phyloP scores from a whole-genome alignment of 306 rosid genomes.

The Canavalia ensiformis region DNA sequence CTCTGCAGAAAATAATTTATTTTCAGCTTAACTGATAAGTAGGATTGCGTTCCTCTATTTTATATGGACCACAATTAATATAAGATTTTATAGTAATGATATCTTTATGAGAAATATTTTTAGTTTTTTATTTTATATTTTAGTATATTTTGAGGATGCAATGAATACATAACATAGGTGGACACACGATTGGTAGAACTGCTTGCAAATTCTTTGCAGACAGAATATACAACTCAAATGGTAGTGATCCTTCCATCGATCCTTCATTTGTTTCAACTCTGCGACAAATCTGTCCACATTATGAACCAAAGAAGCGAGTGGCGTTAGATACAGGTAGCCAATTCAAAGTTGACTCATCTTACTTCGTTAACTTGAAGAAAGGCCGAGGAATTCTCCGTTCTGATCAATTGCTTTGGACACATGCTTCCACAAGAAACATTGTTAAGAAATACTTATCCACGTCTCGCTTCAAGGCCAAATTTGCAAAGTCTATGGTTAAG shows the following conservation, averaged over 20 bases:
- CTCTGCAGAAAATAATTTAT: no score
- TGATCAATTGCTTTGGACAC: conserved; percentile 59
- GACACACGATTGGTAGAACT: conserved; percentile 61
- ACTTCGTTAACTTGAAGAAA: conserved; percentile 47
- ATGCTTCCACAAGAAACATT: conserved; percentile 47
- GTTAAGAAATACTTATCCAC: conserved; percentile 46
- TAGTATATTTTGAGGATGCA: no score
- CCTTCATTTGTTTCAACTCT: conserved; percentile 49
- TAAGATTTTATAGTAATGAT: neutral
- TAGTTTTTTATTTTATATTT: no score
- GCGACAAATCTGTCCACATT: conserved; percentile 52
- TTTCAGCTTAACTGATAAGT: no score
- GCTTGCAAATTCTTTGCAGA: conserved; percentile 45
- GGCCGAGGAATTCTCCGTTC: conserved; percentile 59
- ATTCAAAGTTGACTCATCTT: conserved; percentile 48
- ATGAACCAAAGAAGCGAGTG: conserved; percentile 36
- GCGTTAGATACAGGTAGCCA: conserved; percentile 53
- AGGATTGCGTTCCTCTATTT: no score
- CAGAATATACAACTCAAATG: conserved; percentile 48
- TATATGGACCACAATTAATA: neutral
- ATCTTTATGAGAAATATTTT: no score
- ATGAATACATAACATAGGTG: conserved; percentile 38
- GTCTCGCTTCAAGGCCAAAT: conserved; percentile 49
- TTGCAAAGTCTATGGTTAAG: conserved; percentile 63
- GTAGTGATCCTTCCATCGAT: conserved; percentile 54